phyloP scores from a whole-genome alignment of 495 filamentous ascomycete species.

The Talaromyces proteolyticus region DNA sequence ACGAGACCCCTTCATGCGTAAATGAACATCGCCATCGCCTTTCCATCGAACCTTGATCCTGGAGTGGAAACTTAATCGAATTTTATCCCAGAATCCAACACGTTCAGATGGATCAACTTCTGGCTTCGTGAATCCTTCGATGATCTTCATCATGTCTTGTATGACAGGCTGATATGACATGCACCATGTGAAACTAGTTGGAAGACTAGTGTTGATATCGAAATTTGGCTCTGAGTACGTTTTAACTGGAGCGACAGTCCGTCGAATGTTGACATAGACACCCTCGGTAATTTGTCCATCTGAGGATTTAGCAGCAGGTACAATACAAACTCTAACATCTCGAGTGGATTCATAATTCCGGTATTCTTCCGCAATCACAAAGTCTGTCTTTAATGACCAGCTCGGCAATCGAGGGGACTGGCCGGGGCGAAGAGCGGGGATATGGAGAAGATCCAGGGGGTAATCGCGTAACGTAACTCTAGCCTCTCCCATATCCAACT shows the following conservation, averaged over 20 bases:
- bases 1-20: constrained; percentile 84
- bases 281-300: constrained; percentile 36
- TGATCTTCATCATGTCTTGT: constrained; percentile 99
- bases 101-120: constrained; percentile 90
- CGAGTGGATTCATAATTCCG: constrained; percentile 70
- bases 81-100: constrained; percentile 99
- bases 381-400: constrained; percentile 80
- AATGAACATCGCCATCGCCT: constrained; percentile 91
- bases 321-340: constrained; percentile 75
- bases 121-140: constrained; percentile 94
- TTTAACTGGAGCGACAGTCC: constrained; percentile 92
- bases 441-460: constrained; percentile 84
- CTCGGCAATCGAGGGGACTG: constrained; percentile 78
- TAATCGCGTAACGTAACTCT: constrained; percentile 85
- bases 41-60: constrained; percentile 83
- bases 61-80: constrained; percentile 92
- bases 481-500: constrained; percentile 88
- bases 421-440: constrained; percentile 72
- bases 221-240: constrained; percentile 88
- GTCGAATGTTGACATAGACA: constrained; percentile 78
- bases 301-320: constrained; percentile 58
- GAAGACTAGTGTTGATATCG: constrained; percentile 85
- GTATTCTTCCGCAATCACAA: constrained; percentile 95
- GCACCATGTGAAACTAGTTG: constrained; percentile 94
- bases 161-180: constrained; percentile 97